phyloP scores from a whole-genome alignment of 192 early-diverging fungal species.

The Linnemannia schmuckeri region DNA sequence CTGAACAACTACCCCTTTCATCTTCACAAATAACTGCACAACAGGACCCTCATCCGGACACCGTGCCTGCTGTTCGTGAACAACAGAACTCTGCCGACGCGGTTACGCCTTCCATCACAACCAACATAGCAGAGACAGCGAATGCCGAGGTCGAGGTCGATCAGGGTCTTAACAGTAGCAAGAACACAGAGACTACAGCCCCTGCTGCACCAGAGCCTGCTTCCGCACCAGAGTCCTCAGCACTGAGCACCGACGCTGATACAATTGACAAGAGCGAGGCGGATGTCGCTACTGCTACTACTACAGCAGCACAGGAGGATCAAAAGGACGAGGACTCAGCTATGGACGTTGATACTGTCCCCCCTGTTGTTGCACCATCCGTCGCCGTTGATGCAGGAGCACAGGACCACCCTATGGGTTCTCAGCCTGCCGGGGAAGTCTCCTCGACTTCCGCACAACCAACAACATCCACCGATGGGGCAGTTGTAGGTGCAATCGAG shows the following conservation, averaged over 20 bases:
- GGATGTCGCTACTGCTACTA: background rate
- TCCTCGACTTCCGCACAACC: background rate
- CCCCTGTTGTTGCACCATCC: background rate
- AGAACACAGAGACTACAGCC: background rate
- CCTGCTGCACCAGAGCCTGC: background rate
- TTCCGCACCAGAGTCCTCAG: background rate
- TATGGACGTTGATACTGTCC: constrained; percentile 14
- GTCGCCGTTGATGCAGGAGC: background rate
- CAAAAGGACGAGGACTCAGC: background rate
- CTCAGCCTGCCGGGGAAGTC: background rate
- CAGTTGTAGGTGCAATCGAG: background rate
- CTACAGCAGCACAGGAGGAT: background rate
- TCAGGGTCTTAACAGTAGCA: background rate
- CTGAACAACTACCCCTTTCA: background rate
- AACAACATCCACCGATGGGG: background rate
- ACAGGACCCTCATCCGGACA: background rate
- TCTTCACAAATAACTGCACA: background rate
- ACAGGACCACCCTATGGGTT: background rate
- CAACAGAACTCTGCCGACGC: background rate
- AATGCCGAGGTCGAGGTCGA: background rate
- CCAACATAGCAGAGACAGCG: background rate
- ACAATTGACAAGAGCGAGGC: background rate
- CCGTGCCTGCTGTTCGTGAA: background rate
- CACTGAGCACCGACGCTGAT: background rate
- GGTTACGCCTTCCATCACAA: background rate